A percentile compares a stretch with the other conserved stretches of the same genome.
Conservation (phyloP, 2,329 filamentous ascomycete species). For the Diaporthe nobilis region DNA sequence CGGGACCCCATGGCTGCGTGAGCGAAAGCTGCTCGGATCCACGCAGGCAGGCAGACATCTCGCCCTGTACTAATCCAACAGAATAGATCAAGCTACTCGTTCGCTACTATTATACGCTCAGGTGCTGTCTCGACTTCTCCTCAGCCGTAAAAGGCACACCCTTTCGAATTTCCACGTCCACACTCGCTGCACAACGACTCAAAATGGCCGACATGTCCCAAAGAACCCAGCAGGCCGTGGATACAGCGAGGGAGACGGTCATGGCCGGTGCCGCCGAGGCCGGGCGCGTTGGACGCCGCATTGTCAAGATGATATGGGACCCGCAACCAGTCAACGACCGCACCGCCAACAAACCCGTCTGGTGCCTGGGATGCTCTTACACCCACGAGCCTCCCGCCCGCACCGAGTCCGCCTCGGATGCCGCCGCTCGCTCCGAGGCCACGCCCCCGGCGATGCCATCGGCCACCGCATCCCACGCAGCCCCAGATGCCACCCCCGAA, state of each 20-base stretch:
- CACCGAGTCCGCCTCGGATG: neutral
- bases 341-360: slow-evolving; percentile 77
- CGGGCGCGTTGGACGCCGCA: slow-evolving; percentile 80
- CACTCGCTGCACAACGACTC: neutral
- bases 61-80: slow-evolving; percentile 19
- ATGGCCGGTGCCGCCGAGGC: slow-evolving; percentile 64
- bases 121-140: neutral
- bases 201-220: slow-evolving; percentile 41
- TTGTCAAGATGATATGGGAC: slow-evolving; percentile 94
- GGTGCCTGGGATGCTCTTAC: slow-evolving; percentile 79
- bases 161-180: neutral
- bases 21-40: slow-evolving; percentile 1
- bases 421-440: slow-evolving; percentile 42
- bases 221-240: slow-evolving; percentile 41
- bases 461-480: slow-evolving; percentile 22
- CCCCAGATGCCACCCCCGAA: slow-evolving; percentile 51
- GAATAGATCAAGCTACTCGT: neutral
- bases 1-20: slow-evolving; percentile 5
- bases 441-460: slow-evolving; percentile 41
- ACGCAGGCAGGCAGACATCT: slow-evolving; percentile 20
- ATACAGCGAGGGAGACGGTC: slow-evolving; percentile 52
- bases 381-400: slow-evolving; percentile 53
- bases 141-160: neutral
- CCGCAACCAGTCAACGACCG: slow-evolving; percentile 87
- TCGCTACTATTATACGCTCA: neutral